Base-by-base conservation (phyloP, 1,284 basidiomycete species). In the Ceratobasidium sp. region DNA sequence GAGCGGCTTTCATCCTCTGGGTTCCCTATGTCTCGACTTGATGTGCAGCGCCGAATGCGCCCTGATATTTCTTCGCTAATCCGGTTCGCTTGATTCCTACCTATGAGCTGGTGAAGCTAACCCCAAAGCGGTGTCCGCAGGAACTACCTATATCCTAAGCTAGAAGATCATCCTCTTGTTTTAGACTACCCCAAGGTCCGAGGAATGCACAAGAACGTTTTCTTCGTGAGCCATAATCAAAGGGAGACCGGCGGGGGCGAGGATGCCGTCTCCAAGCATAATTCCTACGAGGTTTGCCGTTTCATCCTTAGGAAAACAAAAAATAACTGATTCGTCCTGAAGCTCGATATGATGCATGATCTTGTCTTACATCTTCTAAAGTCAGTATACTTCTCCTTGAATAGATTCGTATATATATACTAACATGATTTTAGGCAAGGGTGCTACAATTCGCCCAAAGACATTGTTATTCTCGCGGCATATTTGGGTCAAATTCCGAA, bases 401-500 rank as follows among this genome's bases (percentile, higher is more conserved):
- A 10, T 33, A 10, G 57, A 13, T 28, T 40, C 33, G 77, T 54
- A 4, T 33, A 33, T 33, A 33, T 9, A 33, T 2, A 23, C 23
- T 10, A 50, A n/a, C 66, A 64, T 46, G n/a, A 57, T 13, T 78
- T 17, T 81, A 91, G 89, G 56, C 90, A 91, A 84, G 90, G 90
- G 0, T 86, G 84, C 57, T 91, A 91, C 80, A 87, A 87, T 0
- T 82, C 86, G 9, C 88, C 90, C 46, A 92, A 92, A 1, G 91
- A 93, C 79, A 93, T 94, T 48, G 92, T 91, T 9, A 90, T 94
- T 9, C 84, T 94, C 13, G 93, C 91, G 80, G 92, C 92, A 0
- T 94, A 94, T 81, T 87, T 93, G 2, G 92, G 93, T 0, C 93
- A 94, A 81, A 86, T 94, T 1, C 87, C 89, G 2, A 87, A 87